phyloP scores from a whole-genome alignment of 306 rosid species.

The Rubus parviflorus region DNA sequence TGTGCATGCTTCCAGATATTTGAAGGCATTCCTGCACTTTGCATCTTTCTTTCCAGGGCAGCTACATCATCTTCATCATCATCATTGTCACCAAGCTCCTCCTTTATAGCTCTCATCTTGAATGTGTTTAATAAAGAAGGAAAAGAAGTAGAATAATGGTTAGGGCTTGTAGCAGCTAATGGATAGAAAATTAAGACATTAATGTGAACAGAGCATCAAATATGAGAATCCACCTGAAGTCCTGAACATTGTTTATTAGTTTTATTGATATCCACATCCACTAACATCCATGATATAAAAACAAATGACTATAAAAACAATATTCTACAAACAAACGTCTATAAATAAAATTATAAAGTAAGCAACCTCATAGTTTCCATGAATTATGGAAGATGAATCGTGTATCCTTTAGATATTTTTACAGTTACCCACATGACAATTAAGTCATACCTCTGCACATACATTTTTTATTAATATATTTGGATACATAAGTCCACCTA shows the following conservation, averaged over 20 bases:
- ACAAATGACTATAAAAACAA: not conserved
- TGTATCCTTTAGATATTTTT: no score
- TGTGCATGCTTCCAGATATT: slow-evolving; percentile 94
- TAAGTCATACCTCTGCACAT: no score
- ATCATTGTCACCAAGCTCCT: slow-evolving; percentile 97
- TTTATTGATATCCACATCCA: not conserved
- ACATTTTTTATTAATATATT: no score
- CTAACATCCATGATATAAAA: not conserved
- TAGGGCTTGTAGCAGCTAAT: not conserved
- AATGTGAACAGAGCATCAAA: not conserved
- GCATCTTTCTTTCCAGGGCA: slow-evolving; percentile 92
- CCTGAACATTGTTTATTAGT: not conserved
- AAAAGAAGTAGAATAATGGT: slow-evolving; percentile 15
- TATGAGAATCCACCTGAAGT: not conserved
- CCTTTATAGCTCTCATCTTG: slow-evolving; percentile 98
- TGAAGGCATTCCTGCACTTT: slow-evolving; percentile 94
- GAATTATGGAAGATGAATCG: no score
- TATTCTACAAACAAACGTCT: not conserved
- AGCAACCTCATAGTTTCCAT: no score
- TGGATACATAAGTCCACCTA: no score
- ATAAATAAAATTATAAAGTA: no score
- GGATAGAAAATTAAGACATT: not conserved
- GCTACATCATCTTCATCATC: slow-evolving; percentile 96
- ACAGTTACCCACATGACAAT: no score
- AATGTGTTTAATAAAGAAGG: slow-evolving; percentile 33